Evolutionary conservation across 2,329 filamentous ascomycete genomes (phyloP).

Genomic region (Sphaerulina musiva): DNA sequence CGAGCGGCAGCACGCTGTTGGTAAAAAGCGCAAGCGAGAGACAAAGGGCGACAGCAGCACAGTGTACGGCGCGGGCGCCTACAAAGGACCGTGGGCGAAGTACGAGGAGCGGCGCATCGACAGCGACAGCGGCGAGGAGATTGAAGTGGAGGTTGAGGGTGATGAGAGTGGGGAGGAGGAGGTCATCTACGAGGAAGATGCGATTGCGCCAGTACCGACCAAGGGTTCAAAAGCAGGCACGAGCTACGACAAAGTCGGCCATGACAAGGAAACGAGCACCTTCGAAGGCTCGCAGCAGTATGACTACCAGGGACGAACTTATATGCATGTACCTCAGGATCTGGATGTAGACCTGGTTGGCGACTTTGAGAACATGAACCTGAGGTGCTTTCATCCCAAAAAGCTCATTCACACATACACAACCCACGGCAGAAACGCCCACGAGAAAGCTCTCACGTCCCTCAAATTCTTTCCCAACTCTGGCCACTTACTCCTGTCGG

Average conservation of each 20-base stretch:
- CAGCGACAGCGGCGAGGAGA: constrained; percentile 62
- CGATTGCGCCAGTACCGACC: constrained; percentile 52
- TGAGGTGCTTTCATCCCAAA: constrained; percentile 69
- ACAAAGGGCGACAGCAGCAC: constrained; percentile 76
- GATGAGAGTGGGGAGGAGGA: constrained; percentile 70
- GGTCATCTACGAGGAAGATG: constrained; percentile 70
- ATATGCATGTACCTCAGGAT: constrained; percentile 95
- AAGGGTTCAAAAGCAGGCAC: constrained; percentile 46
- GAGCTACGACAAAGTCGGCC: constrained; percentile 44
- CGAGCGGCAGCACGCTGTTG: constrained; percentile 41
- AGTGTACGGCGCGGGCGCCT: constrained; percentile 79
- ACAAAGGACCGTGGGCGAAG: constrained; percentile 90
- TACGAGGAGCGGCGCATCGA: constrained; percentile 69
- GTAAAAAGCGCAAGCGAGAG: constrained; percentile 76
- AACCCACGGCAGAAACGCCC: constrained; percentile 45
- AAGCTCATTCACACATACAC: constrained; percentile 90
- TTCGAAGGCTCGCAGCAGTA: constrained; percentile 79
- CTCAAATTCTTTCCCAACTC: constrained; percentile 83
- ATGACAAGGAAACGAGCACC: constrained; percentile 63
- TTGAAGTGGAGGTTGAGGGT: constrained; percentile 64
- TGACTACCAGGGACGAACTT: constrained; percentile 93
- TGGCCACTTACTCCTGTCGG: constrained; percentile 81
- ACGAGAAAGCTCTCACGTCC: constrained; percentile 75
- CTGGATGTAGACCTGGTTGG: constrained; percentile 74
- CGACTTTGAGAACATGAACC: constrained; percentile 61